Percentiles rank a stretch among this genome's conserved stretches.
Evolutionary conservation across 2,329 filamentous ascomycete genomes (phyloP).

Genomic region (Phyllosticta paracitricarpa): DNA sequence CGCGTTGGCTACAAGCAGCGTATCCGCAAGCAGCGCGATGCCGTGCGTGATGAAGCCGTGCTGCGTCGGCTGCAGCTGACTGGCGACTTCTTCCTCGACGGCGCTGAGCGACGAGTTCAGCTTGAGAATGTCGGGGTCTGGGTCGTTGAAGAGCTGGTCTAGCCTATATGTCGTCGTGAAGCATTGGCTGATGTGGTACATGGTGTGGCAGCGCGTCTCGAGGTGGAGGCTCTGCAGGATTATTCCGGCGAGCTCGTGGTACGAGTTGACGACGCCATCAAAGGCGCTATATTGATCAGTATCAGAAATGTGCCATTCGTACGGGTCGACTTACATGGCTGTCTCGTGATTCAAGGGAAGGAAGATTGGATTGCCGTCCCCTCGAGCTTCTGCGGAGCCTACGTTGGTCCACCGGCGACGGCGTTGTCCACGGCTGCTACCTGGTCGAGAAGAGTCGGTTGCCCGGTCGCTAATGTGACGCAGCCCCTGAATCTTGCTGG

Average conservation of each 20-base stretch:
- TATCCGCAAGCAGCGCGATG: slow-evolving; percentile 13
- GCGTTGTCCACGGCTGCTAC: slow-evolving; percentile 37
- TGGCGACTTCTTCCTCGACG: slow-evolving; percentile 73
- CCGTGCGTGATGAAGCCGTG: slow-evolving; percentile 19
- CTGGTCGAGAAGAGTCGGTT: slow-evolving; percentile 51
- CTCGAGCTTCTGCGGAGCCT: slow-evolving; percentile 37
- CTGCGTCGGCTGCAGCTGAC: slow-evolving; percentile 62
- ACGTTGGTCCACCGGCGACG: slow-evolving; percentile 77
- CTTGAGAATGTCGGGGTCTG: slow-evolving; percentile 68
- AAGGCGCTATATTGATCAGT: slow-evolving; percentile 51
- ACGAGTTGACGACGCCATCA: slow-evolving; percentile 75
- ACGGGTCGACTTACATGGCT: slow-evolving; percentile 51
- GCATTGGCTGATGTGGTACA: slow-evolving; percentile 62
- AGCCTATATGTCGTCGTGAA: slow-evolving; percentile 38
- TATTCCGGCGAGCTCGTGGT: slow-evolving; percentile 67
- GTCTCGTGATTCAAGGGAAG: slow-evolving; percentile 82
- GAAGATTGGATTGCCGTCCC: slow-evolving; percentile 60
- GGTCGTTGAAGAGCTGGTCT: slow-evolving; percentile 65
- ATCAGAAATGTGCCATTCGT: not conserved
- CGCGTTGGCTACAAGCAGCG: slow-evolving; percentile 16
- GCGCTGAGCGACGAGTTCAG: slow-evolving; percentile 77
- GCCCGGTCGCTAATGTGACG: slow-evolving; percentile 71
- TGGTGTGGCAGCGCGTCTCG: slow-evolving; percentile 75
- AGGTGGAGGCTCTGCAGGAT: slow-evolving; percentile 80
- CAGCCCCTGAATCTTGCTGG: slow-evolving; percentile 69